Conservation (phyloP, 1,139 yeast species). For the Lodderomyces elongisporus region DNA sequence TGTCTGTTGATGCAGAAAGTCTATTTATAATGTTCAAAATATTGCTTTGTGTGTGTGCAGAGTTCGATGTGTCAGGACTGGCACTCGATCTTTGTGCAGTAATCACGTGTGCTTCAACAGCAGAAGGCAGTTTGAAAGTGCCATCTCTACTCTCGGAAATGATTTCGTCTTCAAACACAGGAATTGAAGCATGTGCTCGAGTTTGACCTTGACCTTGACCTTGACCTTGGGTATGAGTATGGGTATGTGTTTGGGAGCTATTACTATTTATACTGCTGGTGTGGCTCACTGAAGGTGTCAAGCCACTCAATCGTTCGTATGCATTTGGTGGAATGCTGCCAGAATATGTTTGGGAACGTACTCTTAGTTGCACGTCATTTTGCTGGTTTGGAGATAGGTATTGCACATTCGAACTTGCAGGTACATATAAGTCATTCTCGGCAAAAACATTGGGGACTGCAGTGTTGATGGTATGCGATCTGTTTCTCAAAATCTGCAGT, state of each 20-base stretch:
- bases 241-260: slow-evolving; percentile 5
- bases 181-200: slow-evolving; percentile 5
- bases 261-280: not conserved
- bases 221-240: slow-evolving; percentile 8
- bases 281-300: too few species aligned
- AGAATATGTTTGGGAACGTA: slow-evolving; percentile 42
- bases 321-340: slow-evolving; percentile 33
- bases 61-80: not conserved
- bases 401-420: slow-evolving; percentile 10
- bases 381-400: too few species aligned
- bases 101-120: not conserved
- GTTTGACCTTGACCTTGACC: slow-evolving; percentile 14
- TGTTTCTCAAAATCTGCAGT: slow-evolving; percentile 25
- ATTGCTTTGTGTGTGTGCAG: not conserved
- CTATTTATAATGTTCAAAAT: slow-evolving; percentile 20
- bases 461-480: slow-evolving; percentile 49
- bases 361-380: slow-evolving; percentile 21
- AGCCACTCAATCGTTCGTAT: too few species aligned
- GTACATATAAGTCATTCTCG: slow-evolving; percentile 25
- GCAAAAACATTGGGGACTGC: slow-evolving; percentile 11
- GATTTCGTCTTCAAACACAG: slow-evolving; percentile 2
- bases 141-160: too few species aligned
- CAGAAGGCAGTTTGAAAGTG: too few species aligned
- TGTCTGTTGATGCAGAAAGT: slow-evolving; percentile 20
- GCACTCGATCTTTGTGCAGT: not conserved